These are phyloP conservation scores for Epicoccum sorghinum DNA, from an alignment of 2,329 filamentous ascomycete genomes.

Conservation along the genomic window DNA sequence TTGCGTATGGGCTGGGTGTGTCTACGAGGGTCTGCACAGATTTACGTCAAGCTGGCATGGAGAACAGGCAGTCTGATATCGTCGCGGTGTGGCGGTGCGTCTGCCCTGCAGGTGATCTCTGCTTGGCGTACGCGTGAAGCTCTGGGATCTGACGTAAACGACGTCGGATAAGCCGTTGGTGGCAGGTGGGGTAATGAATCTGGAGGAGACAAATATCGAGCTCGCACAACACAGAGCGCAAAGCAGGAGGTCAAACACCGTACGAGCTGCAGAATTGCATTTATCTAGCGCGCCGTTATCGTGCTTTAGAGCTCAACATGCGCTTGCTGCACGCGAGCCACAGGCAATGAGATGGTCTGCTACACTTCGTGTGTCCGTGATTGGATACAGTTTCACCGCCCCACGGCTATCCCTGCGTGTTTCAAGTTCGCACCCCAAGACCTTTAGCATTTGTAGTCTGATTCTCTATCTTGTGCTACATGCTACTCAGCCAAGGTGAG, in stretches of 20 bases:
- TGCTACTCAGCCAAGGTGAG: no score
- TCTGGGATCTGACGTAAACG: constrained; percentile 38
- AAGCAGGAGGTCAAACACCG: not conserved
- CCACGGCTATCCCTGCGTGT: constrained; percentile 19
- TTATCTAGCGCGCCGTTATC: constrained; percentile 30
- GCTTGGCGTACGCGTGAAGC: constrained; percentile 19
- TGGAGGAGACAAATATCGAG: constrained; percentile 4
- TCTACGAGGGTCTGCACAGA: not conserved
- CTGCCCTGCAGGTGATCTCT: constrained; percentile 17
- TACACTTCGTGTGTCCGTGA: constrained; percentile 35
- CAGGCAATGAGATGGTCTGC: constrained; percentile 32
- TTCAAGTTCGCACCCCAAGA: constrained; percentile 19
- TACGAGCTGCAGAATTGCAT: constrained; percentile 15
- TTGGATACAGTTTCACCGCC: constrained; percentile 35
- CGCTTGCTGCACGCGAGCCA: constrained; percentile 26
- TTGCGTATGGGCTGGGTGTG: constrained; percentile 2
- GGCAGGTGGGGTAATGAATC: constrained; percentile 20
- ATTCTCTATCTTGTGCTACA: constrained; percentile 14
- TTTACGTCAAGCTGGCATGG: constrained; percentile 7
- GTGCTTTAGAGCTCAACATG: constrained; percentile 22
- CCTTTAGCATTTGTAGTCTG: not conserved
- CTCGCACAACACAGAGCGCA: constrained; percentile 5
- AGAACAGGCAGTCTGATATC: constrained; percentile 11
- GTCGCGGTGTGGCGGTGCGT: constrained; percentile 24
- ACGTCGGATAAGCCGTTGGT: constrained; percentile 24